phyloP scores from a whole-genome alignment of 352 stramenopile genomes.

The Pythium folliculosum region DNA sequence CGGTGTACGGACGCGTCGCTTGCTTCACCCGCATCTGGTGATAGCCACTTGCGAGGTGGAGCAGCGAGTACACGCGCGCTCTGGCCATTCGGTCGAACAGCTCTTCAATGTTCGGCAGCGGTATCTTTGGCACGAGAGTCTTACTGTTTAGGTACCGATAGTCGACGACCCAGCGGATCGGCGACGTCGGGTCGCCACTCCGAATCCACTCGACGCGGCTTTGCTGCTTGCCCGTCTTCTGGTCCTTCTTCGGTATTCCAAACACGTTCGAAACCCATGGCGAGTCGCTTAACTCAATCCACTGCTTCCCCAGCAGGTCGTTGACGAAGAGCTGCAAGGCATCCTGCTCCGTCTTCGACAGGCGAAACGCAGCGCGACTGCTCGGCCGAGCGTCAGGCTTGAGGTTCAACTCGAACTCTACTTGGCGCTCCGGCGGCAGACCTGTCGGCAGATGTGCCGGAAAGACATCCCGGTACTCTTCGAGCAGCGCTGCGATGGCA shows the following conservation, averaged over 20 bases:
- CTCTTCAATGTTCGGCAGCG: constrained; percentile 29
- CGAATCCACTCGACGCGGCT: constrained; percentile 21
- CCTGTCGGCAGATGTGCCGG: neutral
- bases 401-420: constrained; percentile 23
- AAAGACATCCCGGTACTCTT: neutral
- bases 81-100: constrained; percentile 25
- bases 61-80: neutral
- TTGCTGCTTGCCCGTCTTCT: constrained; percentile 16
- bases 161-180: constrained; percentile 23
- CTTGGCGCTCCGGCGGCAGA: constrained; percentile 1
- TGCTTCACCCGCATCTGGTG: constrained; percentile 6
- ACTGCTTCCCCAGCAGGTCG: constrained; percentile 17
- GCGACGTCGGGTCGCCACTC: constrained; percentile 1
- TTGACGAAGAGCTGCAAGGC: constrained; percentile 15
- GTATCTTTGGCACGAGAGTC: constrained; percentile 25
- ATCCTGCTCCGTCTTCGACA: constrained; percentile 23
- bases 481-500: neutral
- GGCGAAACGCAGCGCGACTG: constrained; percentile 16
- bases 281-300: constrained; percentile 18
- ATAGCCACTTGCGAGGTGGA: neutral
- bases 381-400: constrained; percentile 24
- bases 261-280: constrained; percentile 33
- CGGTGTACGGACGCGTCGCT: neutral
- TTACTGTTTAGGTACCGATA: constrained; percentile 28
- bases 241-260: constrained; percentile 31